Conservation (phyloP, 352 stramenopile species). For the Globisporangium okanoganense region DNA sequence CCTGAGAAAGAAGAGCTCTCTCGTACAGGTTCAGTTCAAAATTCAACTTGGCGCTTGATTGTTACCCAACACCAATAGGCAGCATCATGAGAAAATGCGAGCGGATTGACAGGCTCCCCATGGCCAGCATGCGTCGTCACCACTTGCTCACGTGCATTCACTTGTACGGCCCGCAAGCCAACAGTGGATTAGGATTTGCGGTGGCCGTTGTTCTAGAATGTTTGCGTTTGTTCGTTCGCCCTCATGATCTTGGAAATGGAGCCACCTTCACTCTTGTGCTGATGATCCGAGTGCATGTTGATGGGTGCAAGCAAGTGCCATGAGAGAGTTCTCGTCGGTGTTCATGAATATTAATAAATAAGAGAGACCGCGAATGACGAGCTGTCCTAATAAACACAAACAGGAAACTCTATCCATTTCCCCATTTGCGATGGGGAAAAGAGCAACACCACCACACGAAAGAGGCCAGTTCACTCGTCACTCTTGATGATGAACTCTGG, state of each 20-base stretch:
- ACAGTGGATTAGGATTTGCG: background rate
- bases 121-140: background rate
- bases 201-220: constrained; percentile 3
- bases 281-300: background rate
- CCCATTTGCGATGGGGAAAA: background rate
- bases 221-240: background rate
- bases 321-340: background rate
- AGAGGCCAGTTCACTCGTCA: background rate
- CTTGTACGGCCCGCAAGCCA: background rate
- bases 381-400: background rate
- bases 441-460: background rate
- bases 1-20: background rate
- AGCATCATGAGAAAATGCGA: background rate
- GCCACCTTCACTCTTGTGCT: constrained; percentile 7
- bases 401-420: background rate
- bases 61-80: constrained; percentile 5
- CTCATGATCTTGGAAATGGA: background rate
- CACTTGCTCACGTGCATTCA: background rate
- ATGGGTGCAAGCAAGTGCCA: background rate
- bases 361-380: background rate
- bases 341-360: too few relatives aligned
- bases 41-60: constrained; percentile 3
- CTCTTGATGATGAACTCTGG: background rate
- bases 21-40: constrained; percentile 18
- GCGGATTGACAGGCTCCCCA: background rate